phyloP scores from a whole-genome alignment of 2,329 filamentous ascomycete genomes.

The Penicillium sp. region DNA sequence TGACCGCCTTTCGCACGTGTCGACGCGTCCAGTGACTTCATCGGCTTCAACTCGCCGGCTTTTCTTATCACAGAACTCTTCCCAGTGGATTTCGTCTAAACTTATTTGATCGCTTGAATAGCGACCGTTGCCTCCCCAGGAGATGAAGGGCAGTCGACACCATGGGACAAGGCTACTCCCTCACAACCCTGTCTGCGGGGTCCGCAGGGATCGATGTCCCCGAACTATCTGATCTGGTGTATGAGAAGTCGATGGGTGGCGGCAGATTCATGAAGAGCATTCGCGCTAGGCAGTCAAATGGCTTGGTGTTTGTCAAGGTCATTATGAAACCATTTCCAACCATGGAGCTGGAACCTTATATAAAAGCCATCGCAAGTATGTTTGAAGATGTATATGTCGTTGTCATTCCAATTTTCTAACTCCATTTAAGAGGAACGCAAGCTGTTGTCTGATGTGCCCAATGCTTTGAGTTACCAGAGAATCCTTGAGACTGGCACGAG shows the following conservation, averaged over 20 bases:
- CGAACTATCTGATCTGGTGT: conserved; percentile 84
- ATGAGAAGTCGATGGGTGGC: conserved; percentile 88
- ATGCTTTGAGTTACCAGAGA: conserved; percentile 85
- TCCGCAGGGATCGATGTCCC: conserved; percentile 91
- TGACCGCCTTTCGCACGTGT: conserved; percentile 28
- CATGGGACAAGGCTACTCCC: conserved; percentile 97
- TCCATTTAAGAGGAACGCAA: conserved; percentile 67
- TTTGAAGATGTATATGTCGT: conserved; percentile 14
- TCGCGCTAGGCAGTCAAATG: conserved; percentile 83
- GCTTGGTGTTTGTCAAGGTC: conserved; percentile 89
- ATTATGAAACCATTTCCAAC: conserved; percentile 87
- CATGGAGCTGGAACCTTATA: conserved; percentile 77
- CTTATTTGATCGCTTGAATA: neutral
- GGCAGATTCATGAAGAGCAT: conserved; percentile 97
- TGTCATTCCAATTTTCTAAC: conserved; percentile 1
- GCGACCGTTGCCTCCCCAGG: conserved; percentile 12
- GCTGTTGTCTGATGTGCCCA: conserved; percentile 77
- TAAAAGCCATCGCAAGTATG: conserved; percentile 71
- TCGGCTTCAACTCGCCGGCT: conserved; percentile 8
- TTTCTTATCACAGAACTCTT: conserved; percentile 6
- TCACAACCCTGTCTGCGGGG: conserved; percentile 86
- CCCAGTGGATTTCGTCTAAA: neutral
- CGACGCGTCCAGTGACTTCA: conserved; percentile 23
- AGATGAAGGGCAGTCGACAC: conserved; percentile 36
- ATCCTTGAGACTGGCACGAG: conserved; percentile 88